Conservation (phyloP, 73 alveolate genomes). For the Urostyla sp. region DNA sequence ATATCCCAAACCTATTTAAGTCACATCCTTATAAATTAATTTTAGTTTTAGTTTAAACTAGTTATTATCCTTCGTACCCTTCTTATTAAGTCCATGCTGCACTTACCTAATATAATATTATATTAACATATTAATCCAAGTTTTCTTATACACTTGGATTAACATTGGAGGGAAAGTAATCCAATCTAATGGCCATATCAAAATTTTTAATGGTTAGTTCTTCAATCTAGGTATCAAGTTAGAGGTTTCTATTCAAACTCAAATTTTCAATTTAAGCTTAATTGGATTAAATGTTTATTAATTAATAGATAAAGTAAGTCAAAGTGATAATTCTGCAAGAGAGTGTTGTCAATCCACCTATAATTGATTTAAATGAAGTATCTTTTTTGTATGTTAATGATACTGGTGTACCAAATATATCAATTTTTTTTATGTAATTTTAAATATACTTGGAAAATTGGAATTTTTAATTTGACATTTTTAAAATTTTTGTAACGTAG, state of each 20-base stretch:
- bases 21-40: background rate
- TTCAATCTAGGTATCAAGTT: background rate
- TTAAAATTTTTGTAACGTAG: too few species aligned
- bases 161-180: background rate
- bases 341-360: slow-evolving; percentile 36
- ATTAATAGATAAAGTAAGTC: background rate
- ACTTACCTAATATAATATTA: background rate
- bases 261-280: background rate
- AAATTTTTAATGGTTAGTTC: background rate
- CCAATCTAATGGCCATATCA: slow-evolving; percentile 27
- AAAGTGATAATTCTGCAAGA: background rate
- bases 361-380: slow-evolving; percentile 13
- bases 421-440: background rate
- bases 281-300: background rate
- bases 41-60: background rate
- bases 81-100: background rate
- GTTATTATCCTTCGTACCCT: background rate
- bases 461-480: too few species aligned
- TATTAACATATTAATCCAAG: slow-evolving; percentile 19
- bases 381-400: slow-evolving; percentile 21
- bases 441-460: background rate
- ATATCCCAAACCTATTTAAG: slow-evolving; percentile 34
- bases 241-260: background rate
- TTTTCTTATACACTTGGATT: slow-evolving; percentile 35
- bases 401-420: slow-evolving; percentile 38